phyloP scores from a whole-genome alignment of 2,329 filamentous ascomycete species.

The Colletotrichum orbiculare region DNA sequence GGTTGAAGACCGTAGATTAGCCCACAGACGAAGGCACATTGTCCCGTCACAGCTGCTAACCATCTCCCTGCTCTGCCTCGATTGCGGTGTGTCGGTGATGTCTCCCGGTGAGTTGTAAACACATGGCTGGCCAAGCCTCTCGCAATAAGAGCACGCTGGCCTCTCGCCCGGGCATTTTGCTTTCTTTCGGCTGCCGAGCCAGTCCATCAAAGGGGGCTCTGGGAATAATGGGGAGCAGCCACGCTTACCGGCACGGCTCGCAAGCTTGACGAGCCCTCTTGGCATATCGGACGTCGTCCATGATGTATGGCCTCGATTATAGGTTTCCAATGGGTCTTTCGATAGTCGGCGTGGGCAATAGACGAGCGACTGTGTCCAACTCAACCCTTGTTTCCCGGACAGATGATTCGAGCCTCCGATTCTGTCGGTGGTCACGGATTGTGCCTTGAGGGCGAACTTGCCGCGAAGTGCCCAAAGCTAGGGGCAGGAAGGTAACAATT shows the following conservation, averaged over 20 bases:
- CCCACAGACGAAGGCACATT: not conserved
- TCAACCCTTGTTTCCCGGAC: too few relatives aligned
- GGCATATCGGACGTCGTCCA: conserved; percentile 30
- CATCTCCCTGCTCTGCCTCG: conserved; percentile 5
- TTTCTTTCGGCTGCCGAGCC: conserved; percentile 7
- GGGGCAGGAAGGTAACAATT: too few relatives aligned
- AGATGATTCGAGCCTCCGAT: too few relatives aligned
- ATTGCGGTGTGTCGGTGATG: not conserved
- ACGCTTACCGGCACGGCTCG: conserved; percentile 19
- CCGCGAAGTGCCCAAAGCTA: too few relatives aligned
- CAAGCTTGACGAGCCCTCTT: conserved; percentile 29
- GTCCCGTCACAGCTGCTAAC: not conserved
- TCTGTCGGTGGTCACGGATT: too few relatives aligned
- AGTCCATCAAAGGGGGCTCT: not conserved
- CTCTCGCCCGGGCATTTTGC: conserved; percentile 20
- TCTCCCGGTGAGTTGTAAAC: conserved; percentile 11
- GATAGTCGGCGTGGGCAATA: not conserved
- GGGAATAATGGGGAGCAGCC: not conserved
- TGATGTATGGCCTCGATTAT: not conserved
- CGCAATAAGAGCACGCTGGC: conserved; percentile 17
- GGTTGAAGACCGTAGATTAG: rapidly evolving
- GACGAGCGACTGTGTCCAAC: too few relatives aligned
- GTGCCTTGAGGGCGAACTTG: too few relatives aligned
- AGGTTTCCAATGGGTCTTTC: conserved; percentile 36
- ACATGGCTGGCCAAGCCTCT: conserved; percentile 18